Conservation (phyloP, 2,329 filamentous ascomycete species). For the Ophiostoma montium region DNA sequence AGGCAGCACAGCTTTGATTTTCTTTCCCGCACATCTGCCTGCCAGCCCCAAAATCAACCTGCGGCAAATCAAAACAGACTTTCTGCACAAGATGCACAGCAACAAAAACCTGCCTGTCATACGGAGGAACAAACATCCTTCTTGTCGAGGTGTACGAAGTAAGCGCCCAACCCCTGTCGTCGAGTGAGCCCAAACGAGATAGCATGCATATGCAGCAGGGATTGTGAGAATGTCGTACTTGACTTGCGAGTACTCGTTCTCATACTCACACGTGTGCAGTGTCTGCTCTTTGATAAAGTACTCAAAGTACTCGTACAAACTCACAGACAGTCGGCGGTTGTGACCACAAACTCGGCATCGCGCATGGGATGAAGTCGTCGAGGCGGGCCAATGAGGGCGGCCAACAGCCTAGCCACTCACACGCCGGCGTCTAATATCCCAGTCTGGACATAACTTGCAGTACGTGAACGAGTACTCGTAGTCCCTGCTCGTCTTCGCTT, state of each 20-base stretch:
- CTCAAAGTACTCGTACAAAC: too few species aligned
- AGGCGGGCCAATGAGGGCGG: slow-evolving; percentile 4
- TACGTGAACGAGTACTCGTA: neutral
- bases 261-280: too few species aligned
- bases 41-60: too few species aligned
- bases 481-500: neutral
- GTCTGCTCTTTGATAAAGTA: too few species aligned
- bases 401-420: slow-evolving; percentile 7
- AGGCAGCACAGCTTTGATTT: neutral
- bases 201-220: neutral
- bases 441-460: neutral
- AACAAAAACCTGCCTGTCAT: neutral
- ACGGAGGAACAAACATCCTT: neutral
- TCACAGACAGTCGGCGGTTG: too few species aligned
- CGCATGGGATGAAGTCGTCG: neutral
- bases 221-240: neutral
- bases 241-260: too few species aligned
- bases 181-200: neutral
- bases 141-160: neutral
- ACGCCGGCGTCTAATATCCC: slow-evolving; percentile 9
- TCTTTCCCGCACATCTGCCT: neutral
- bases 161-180: slow-evolving; percentile 11
- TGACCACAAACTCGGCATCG: too few species aligned
- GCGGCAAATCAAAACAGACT: neutral
- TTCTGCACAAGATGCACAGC: neutral